Base-by-base conservation (phyloP, 495 filamentous ascomycete species). In the Hypoxylon intermedium region DNA sequence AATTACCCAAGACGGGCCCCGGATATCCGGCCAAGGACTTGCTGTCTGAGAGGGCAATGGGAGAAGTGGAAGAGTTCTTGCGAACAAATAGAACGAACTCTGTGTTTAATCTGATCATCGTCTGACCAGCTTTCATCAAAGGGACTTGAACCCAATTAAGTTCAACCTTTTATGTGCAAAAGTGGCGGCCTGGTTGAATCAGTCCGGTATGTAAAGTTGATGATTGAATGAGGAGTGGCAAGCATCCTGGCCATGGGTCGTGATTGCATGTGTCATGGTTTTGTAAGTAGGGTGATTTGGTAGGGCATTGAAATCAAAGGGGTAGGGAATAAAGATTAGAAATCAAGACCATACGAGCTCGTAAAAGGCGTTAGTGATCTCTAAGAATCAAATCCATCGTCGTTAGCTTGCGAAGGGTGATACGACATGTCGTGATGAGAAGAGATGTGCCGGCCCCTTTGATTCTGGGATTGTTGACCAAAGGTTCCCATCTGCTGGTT, bases 361-460 rank as follows among this genome's bases (percentile, higher is more conserved):
- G 4, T 5, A 9, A 34, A 34, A 34, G 7, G 9, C 2, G 3
- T 11, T 11, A 6, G 2, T 34, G 21, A 26, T 26, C 3, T 34
- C 23, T 50, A 65, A 21, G 53, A 1, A 2, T 50, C 24, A 21
- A 56, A 65, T 2, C 48, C 45, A 6, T 36, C 28, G 3, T 19
- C 30, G n/a, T 24, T 44, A 11, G 20, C 31, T 18, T 65, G 61
- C 38, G 48, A 55, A 1, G 40, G 23, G 18, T 21, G 18, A 42
- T 63, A 63, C n/a, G 30, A 33, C n/a, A 12, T 12, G 30, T 9
- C n/a, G 30, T 33, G 30, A 9, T 33, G 30, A 7, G 30, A 33
- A 7, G 34, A 37, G 4, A 4, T 4, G 3, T 37, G 34, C 34
- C 3, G 34, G 1, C 6, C 34, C 34, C 12, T 13, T 13, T 37